A percentile compares a stretch with the other conserved stretches of the same genome.
Conservation (phyloP, 2,329 filamentous ascomycete species). For the Aureobasidium mangrovei region DNA sequence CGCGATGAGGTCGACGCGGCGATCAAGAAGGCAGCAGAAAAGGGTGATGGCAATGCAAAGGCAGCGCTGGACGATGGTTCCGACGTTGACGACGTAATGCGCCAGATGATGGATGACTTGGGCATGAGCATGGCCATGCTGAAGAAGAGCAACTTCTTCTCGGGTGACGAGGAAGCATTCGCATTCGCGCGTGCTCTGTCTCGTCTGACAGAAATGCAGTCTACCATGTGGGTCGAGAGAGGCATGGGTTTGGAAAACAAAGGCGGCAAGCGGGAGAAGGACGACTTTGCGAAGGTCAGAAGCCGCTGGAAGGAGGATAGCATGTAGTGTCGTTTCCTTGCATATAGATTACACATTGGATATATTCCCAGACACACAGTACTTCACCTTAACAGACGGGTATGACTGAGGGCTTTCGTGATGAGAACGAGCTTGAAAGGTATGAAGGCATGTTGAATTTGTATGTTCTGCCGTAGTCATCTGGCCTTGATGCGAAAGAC, state of each 20-base stretch:
- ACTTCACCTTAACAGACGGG: too few relatives aligned
- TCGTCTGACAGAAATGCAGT: constrained; percentile 84
- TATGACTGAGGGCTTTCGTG: too few relatives aligned
- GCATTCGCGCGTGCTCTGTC: constrained; percentile 86
- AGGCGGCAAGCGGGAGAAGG: constrained; percentile 57
- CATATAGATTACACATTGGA: neutral
- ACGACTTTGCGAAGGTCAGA: constrained; percentile 56
- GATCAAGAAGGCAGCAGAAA: constrained; percentile 30
- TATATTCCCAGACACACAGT: too few relatives aligned
- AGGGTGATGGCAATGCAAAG: constrained; percentile 21
- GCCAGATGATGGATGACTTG: constrained; percentile 77
- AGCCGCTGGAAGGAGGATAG: constrained; percentile 61
- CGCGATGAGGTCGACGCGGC: constrained; percentile 36
- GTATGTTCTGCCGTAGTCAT: too few relatives aligned
- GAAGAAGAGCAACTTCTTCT: constrained; percentile 79
- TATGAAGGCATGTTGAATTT: too few relatives aligned
- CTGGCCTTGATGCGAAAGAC: neutral
- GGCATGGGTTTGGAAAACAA: constrained; percentile 55
- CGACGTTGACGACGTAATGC: constrained; percentile 60
- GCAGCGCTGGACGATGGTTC: constrained; percentile 26
- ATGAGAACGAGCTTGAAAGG: too few relatives aligned
- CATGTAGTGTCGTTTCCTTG: constrained; percentile 38
- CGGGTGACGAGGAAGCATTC: constrained; percentile 91
- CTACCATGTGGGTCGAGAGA: constrained; percentile 86
- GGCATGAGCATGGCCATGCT: constrained; percentile 76